Evolutionary conservation across 2,329 filamentous ascomycete genomes (phyloP), one percentile per base, ranked within the genome.

Genomic region (Pestalotiopsis sp.): DNA sequence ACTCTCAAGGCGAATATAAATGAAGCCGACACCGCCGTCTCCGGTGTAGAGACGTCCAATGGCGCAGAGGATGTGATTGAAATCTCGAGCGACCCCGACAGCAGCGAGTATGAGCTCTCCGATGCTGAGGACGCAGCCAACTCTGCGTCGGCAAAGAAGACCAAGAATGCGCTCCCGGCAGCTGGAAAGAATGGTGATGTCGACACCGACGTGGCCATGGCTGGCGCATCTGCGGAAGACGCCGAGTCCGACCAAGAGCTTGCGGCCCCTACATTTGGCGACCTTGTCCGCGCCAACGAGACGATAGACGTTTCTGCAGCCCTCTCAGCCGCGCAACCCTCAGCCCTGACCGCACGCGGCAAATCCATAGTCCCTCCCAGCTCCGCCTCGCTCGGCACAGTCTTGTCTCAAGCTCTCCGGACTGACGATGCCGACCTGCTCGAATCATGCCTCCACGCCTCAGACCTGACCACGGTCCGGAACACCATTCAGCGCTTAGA

Each of bases 401-500:
- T 98, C n/a, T 90, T 99, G 69, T 91, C 94, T 14, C 95, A 98
- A 80, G 94, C 96, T 5, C 90, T 99, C 68, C 92, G 92, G 76
- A 98, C 95, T 70, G 96, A 98, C 81, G 96, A 99, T 82, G 87
- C 88, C 71, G 91, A 92, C 71, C 91, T 98, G 66, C 91, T 99
- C 74, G 95, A 98, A 84, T 94, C 93, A 0, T 98, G 95, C 81
- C 89, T 99, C 75, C 92, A 94, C 75, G 92, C 92, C 17, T 91
- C 88, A 67, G 93, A 98, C 77, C 81, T 91, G 60, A 84, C 87
- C 71, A 95, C 92, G 71, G 92, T 99, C 73, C 91, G 92, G 77
- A 91, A 92, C 74, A 99, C 96, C 52, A 94, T 99, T 75, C 93
- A 97, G 80, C 90, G 94, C 67, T 88, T 98, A 69, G 94, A 97